These are phyloP conservation scores for Trichomonascus vanleenenianus DNA, from an alignment of 805 yeast species.

Conservation along the genomic window DNA sequence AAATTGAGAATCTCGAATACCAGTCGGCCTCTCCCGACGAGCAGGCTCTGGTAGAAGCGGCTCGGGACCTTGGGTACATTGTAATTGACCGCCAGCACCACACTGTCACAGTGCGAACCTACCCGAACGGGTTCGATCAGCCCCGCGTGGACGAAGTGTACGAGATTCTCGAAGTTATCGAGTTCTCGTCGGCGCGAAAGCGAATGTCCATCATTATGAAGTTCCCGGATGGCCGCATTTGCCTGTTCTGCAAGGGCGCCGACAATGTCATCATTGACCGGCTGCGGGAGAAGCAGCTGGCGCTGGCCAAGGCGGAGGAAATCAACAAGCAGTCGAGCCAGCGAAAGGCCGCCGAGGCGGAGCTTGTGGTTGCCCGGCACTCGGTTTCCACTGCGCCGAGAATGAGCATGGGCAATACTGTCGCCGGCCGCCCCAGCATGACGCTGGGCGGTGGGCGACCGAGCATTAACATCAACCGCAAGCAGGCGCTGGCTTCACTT, in stretches of 20 bases:
- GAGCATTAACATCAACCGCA: conserved; percentile 22
- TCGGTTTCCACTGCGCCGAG: conserved; percentile 35
- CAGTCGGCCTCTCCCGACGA: conserved; percentile 98
- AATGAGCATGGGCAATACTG: conserved; percentile 4
- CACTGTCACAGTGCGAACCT: conserved; percentile 59
- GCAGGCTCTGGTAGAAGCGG: conserved; percentile 86
- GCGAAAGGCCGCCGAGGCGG: conserved; percentile 76
- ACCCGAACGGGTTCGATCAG: conserved; percentile 70
- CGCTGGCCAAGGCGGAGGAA: conserved; percentile 56
- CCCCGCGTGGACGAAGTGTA: conserved; percentile 61
- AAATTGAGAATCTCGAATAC: conserved; percentile 59
- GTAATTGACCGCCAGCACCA: conserved; percentile 61
- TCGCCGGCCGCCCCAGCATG: conserved; percentile 18
- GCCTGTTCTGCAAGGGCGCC: conserved; percentile 90
- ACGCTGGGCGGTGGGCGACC: conserved; percentile 20
- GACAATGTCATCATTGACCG: conserved; percentile 82
- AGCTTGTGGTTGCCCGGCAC: conserved; percentile 43
- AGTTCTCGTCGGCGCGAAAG: conserved; percentile 80
- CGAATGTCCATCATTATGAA: conserved; percentile 85
- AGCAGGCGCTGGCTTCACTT: conserved; percentile 21
- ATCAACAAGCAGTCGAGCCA: conserved; percentile 47
- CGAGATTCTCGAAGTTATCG: conserved; percentile 71
- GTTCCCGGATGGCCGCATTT: conserved; percentile 68
- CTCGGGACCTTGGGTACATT: conserved; percentile 90
- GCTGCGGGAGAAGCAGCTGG: conserved; percentile 50